Percentiles rank a stretch among this genome's conserved stretches.
These are phyloP conservation scores for Didymella sp. DNA, from an alignment of 2,329 filamentous ascomycete genomes.

Conservation along the genomic window DNA sequence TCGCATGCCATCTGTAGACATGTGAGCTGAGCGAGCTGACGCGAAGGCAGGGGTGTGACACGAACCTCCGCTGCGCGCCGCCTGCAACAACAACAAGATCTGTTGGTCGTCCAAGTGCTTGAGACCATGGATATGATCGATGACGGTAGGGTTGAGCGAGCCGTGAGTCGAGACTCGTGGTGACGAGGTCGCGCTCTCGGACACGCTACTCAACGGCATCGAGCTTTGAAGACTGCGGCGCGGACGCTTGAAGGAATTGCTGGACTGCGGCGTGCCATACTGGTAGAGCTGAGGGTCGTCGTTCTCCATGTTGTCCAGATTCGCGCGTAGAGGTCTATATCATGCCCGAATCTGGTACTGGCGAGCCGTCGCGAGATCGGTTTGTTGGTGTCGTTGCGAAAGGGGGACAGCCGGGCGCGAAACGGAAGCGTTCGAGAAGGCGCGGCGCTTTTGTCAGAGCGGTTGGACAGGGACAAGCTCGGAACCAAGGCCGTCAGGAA, in stretches of 20 bases:
- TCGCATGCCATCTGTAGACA: constrained; percentile 45
- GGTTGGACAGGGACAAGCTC: constrained; percentile 41
- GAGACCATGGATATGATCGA: constrained; percentile 50
- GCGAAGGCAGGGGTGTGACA: constrained; percentile 21
- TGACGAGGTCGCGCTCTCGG: constrained; percentile 47
- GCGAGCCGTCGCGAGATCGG: constrained; percentile 41
- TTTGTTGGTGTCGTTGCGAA: constrained; percentile 36
- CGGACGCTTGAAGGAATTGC: constrained; percentile 48
- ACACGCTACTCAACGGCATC: constrained; percentile 47
- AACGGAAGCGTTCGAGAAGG: constrained; percentile 47
- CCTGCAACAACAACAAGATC: constrained; percentile 48
- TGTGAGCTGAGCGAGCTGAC: constrained; percentile 39
- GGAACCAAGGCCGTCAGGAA: constrained; percentile 48
- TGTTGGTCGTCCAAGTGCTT: constrained; percentile 51
- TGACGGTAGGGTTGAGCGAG: constrained; percentile 46
- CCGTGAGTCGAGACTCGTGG: constrained; percentile 44
- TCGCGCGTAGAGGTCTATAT: constrained; percentile 39
- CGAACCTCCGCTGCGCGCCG: constrained; percentile 50
- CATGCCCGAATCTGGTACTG: constrained; percentile 47
- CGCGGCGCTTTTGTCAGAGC: constrained; percentile 42
- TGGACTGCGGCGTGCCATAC: constrained; percentile 45
- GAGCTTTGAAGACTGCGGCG: constrained; percentile 48
- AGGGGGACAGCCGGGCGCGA: constrained; percentile 36
- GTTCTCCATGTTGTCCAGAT: constrained; percentile 48
- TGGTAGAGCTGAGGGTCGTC: constrained; percentile 48